Evolutionary conservation across 1,284 basidiomycete species (phyloP).

Genomic region (Ustilago tritici): DNA sequence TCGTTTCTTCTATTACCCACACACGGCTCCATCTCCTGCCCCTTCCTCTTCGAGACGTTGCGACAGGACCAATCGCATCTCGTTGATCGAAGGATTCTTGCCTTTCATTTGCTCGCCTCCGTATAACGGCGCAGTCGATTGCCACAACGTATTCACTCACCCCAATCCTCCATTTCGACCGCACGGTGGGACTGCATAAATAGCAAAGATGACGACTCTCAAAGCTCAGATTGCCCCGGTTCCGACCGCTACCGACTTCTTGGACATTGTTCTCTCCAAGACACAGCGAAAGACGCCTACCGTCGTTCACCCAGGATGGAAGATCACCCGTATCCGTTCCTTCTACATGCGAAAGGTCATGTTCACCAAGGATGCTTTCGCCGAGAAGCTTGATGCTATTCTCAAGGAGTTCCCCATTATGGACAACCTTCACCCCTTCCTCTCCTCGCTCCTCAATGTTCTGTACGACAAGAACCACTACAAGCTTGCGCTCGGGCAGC

Average conservation of each 20-base stretch:
- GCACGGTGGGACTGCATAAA: neutral
- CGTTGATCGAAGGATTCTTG: neutral
- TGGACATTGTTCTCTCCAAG: slow-evolving; percentile 93
- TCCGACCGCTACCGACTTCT: slow-evolving; percentile 91
- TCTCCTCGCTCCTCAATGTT: slow-evolving; percentile 68
- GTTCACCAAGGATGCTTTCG: slow-evolving; percentile 97
- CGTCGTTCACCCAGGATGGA: slow-evolving; percentile 84
- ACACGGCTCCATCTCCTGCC: neutral
- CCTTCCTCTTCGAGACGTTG: neutral
- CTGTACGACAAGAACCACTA: slow-evolving; percentile 70
- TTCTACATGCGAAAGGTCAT: slow-evolving; percentile 99
- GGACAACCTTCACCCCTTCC: slow-evolving; percentile 68
- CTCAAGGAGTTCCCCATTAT: slow-evolving; percentile 86
- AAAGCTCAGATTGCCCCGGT: slow-evolving; percentile 84
- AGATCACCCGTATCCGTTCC: slow-evolving; percentile 89
- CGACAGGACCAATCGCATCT: neutral
- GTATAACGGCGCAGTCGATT: neutral
- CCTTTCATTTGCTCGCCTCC: neutral
- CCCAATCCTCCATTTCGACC: neutral
- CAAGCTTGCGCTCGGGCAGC: slow-evolving; percentile 69
- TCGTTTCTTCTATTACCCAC: neutral
- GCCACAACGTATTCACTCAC: neutral
- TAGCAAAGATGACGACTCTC: slow-evolving; percentile 59
- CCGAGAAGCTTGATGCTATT: slow-evolving; percentile 94
- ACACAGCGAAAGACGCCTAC: slow-evolving; percentile 97